Evolutionary conservation across 495 filamentous ascomycete genomes (phyloP), one percentile per base, ranked within the genome.

Genomic region (Trichoderma asperelloides): DNA sequence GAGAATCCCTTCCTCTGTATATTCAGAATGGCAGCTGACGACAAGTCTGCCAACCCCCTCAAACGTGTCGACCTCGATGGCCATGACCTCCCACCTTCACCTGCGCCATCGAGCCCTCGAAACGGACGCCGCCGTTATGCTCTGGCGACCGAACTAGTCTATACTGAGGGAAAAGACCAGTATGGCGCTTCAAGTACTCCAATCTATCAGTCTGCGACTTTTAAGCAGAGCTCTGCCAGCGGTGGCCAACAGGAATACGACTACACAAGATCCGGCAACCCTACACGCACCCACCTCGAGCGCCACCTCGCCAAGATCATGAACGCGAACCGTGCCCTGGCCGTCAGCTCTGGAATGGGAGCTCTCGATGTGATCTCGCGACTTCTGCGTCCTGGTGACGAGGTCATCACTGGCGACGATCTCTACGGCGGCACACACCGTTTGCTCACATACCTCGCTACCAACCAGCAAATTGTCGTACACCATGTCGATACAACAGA

Each of bases 281-380:
- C 95, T 21, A 98, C 95, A 62, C 87, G 95, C 62, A 96, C 94
- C 27, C 96, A 98, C 73, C 86, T 98, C 67, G 95, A 98, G 79
- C 88, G 95, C 68, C 95, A 98, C 76, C 83, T 98, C 68, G 96
- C 95, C 69, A 98, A 98, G 85, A 96, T 98, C 78, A 98, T 98
- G 96, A 89, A 88, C 69, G 95, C 96, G 16, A 87, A 86, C 73
- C 90, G 96, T 62, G 90, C 91, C 5, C 87, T 98, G 49, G 93
- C 94, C 64, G 94, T 98, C 37, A 90, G 92, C 21, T 96, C 93
- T 23, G 95, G 95, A 67, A 98, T 98, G 95, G 95, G 91, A 62
- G 95, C 96, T 16, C 78, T 98, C 71, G 95, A 98, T 74, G 95
- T 98, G 51, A 97, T 98, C 67, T 96, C 92, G n/a, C 89, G 95